Percentiles rank a stretch among this genome's conserved stretches.
Conservation (phyloP, 208 protist genomes). For the Angomonas ambiguus region DNA sequence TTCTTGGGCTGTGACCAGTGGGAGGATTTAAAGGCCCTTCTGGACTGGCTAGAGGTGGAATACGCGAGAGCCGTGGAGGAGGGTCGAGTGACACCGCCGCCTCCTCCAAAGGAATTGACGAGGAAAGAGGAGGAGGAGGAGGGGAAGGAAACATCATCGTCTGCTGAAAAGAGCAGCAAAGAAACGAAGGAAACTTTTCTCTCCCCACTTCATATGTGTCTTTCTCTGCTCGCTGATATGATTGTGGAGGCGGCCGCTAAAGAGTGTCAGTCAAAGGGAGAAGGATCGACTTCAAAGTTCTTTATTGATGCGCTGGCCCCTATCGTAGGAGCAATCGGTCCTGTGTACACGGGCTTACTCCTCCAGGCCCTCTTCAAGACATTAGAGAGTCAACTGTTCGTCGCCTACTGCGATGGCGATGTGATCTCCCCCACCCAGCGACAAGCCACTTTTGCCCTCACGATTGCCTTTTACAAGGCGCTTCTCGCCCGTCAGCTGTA, state of each 20-base stretch:
- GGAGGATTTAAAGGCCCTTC: background rate
- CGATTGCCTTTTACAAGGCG: slow-evolving; percentile 72
- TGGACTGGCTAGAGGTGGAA: slow-evolving; percentile 44
- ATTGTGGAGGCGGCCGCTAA: slow-evolving; percentile 48
- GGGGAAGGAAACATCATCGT: no score
- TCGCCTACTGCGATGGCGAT: slow-evolving; percentile 19
- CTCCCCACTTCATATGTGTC: slow-evolving; percentile 35
- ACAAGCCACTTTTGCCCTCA: slow-evolving; percentile 23
- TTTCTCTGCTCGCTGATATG: slow-evolving; percentile 60
- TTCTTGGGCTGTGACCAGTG: background rate
- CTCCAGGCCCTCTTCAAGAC: slow-evolving; percentile 47
- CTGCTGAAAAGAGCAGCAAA: no score
- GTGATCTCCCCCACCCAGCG: background rate
- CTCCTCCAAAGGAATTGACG: background rate
- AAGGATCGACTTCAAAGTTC: slow-evolving; percentile 64
- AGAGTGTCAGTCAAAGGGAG: slow-evolving; percentile 43
- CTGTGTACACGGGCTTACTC: slow-evolving; percentile 31
- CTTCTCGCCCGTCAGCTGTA: slow-evolving; percentile 41
- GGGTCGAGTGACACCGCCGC: slow-evolving; percentile 9
- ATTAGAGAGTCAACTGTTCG: slow-evolving; percentile 61
- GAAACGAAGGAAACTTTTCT: slow-evolving; percentile 8
- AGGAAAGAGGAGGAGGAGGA: background rate
- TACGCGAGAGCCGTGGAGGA: slow-evolving; percentile 14
- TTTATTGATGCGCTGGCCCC: slow-evolving; percentile 46
- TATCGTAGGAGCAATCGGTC: slow-evolving; percentile 29